Base-by-base conservation (phyloP, 2,329 filamentous ascomycete genomes). In the Aspergillus sp. region DNA sequence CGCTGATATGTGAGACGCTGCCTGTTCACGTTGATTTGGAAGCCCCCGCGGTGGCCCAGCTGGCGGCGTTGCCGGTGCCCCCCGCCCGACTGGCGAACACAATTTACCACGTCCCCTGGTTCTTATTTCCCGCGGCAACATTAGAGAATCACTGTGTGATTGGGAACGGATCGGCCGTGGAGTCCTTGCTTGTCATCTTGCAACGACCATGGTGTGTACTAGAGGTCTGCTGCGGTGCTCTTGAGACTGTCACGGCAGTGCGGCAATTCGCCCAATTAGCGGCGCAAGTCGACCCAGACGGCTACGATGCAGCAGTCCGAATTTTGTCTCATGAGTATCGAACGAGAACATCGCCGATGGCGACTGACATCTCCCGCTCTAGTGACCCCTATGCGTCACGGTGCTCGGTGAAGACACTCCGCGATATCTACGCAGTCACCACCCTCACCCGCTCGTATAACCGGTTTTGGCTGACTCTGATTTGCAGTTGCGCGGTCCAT, bases 161-260 rank as follows among this genome's bases (percentile, higher is more conserved):
- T 5, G 54, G 54, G 3, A 44, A 41, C 1, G 23, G 32, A 15
- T 48, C 46, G 30, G 19, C 41, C 5, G 45, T 52, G 19, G 43
- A 53, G 37, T 49, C 54, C 5, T 37, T 57, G 9, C 48, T 57
- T 7, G 41, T 53, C 12, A 37, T 57, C 22, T 42, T 55, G n/a
- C 54, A 53, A 30, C 54, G 51, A 10, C 54, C 54, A 3, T 57
- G 54, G 54, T 57, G 54, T 45, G 49, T 57, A 5, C 49, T 57
- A 3, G 54, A 57, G 44, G 37, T 55, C 3, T 56, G 54, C 30
- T 57, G 54, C 44, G 42, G 49, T 35, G 48, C 52, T 13, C 43
- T 45, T 5, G 5, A 46, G 25, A 53, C 49, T 1, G 41, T 57
- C 13, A 43, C 39, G 1, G 43, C 49, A 7, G 43, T 51, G n/a